These are phyloP conservation scores for Globisporangium polare DNA, from an alignment of 352 stramenopile genomes.

Conservation along the genomic window DNA sequence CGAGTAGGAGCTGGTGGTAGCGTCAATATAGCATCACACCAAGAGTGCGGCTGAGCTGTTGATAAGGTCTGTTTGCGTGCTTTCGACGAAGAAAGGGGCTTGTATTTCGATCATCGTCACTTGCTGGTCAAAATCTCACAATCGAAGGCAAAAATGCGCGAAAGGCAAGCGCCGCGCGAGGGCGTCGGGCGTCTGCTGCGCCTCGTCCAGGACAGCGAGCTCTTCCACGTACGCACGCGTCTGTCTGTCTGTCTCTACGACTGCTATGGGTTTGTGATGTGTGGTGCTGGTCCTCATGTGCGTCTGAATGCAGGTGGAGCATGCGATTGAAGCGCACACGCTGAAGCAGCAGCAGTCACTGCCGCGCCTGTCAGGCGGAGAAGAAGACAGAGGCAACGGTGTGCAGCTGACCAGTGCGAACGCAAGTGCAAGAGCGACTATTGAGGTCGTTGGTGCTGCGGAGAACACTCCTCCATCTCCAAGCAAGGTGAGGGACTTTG, in stretches of 20 bases:
- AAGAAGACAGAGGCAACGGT: neutral
- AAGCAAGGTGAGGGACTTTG: too few species aligned
- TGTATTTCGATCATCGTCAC: conserved; percentile 1
- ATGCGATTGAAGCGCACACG: conserved; percentile 25
- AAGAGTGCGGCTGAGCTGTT: too few species aligned
- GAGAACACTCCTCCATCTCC: neutral
- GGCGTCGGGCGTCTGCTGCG: conserved; percentile 41
- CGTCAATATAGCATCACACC: neutral
- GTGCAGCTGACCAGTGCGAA: neutral
- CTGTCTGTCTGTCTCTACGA: neutral
- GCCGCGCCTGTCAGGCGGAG: conserved; percentile 13
- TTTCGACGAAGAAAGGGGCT: neutral
- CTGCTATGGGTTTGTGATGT: neutral
- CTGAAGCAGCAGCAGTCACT: conserved; percentile 4
- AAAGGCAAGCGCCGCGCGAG: conserved; percentile 12
- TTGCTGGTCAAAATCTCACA: neutral
- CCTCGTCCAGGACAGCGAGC: conserved; percentile 30
- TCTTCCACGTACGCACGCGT: conserved; percentile 34
- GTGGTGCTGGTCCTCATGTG: neutral
- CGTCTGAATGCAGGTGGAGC: conserved; percentile 28
- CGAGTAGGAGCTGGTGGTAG: neutral
- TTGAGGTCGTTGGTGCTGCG: neutral
- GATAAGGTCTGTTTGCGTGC: too few species aligned
- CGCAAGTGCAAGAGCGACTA: neutral
- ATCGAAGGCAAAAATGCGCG: conserved; percentile 10